Base-by-base conservation (phyloP, 2,329 filamentous ascomycete genomes). In the Venturia aucupariae region DNA sequence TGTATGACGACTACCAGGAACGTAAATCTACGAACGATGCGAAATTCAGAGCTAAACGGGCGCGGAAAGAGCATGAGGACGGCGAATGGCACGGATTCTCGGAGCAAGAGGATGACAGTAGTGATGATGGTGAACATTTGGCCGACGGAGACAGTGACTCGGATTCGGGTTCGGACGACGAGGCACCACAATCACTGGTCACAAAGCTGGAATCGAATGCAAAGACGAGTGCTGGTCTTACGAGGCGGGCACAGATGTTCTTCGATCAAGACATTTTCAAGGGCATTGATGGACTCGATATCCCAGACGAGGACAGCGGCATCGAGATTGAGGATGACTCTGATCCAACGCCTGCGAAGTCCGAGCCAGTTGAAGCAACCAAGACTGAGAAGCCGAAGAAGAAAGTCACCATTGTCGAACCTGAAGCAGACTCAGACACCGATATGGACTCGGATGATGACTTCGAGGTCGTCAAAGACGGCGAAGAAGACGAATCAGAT, bases 251-350 rank as follows among this genome's bases (percentile, higher is more conserved):
- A 10, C 84, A 88, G 11, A 84, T 88, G 66, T 99, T 99, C 78
- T 99, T 99, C 75, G 89, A 90, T 70, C 93, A 97, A 73, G 92
- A 97, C 69, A 88, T 99, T 48, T 99, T 99, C 80, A 87, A 92
- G 69, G 90, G 86, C 46, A 86, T 97, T 63, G 85, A 86, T 27
- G 89, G 85, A 0, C 75, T 88, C 24, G 80, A 84, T 32, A 79
- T 82, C 7, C 76, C 71, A 27, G 76, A 75, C 22, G 73, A 78
- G 41, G 79, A 80, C 62, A 79, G 74, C 54, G 74, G 75, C 39
- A 72, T 76, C 24, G 74, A 76, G 24, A 48, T 67, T 27, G 54
- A 65, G 46, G 65, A 66, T 17, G 64, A 62, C 10, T 66, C 65
- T 30, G 63, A 65, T 22, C 27, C 60, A 30, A 39, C 22, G 24